These are phyloP conservation scores for Calvatia gigantea DNA, from an alignment of 768 basidiomycete genomes.

Conservation along the genomic window DNA sequence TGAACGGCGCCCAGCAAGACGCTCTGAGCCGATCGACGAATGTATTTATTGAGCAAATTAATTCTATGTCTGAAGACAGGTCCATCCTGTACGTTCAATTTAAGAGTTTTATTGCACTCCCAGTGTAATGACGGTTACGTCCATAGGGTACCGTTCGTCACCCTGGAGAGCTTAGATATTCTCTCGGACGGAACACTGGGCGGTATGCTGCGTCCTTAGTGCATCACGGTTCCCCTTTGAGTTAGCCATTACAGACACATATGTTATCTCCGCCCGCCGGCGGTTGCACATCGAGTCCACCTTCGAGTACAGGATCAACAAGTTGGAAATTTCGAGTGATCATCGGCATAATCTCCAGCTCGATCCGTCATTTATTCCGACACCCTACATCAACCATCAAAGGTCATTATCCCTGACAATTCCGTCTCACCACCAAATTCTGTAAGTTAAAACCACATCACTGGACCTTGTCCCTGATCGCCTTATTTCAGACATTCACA, in stretches of 20 bases:
- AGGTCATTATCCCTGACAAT: slow-evolving; percentile 23
- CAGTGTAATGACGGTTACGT: too few relatives aligned
- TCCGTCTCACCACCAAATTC: slow-evolving; percentile 20
- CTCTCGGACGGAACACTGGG: too few relatives aligned
- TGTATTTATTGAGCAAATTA: slow-evolving; percentile 1
- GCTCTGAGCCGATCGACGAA: background rate
- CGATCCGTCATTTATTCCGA: slow-evolving; percentile 28
- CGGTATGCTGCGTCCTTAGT: background rate
- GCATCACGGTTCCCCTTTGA: background rate
- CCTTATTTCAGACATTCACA: slow-evolving; percentile 25
- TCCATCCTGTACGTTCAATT: background rate
- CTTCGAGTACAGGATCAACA: slow-evolving; percentile 27
- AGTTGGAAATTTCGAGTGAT: slow-evolving; percentile 29
- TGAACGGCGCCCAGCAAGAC: background rate
- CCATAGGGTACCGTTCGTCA: background rate
- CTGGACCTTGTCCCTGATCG: background rate
- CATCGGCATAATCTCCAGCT: slow-evolving; percentile 33
- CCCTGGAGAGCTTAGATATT: background rate
- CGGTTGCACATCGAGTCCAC: slow-evolving; percentile 17
- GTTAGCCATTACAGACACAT: background rate
- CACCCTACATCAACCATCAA: slow-evolving; percentile 21
- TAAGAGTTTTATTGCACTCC: background rate
- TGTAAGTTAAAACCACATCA: slow-evolving; percentile 23
- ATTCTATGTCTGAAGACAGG: background rate
- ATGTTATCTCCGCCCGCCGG: background rate